Conservation (phyloP, 1,139 yeast genomes). For the Candida tetrigidarum region DNA sequence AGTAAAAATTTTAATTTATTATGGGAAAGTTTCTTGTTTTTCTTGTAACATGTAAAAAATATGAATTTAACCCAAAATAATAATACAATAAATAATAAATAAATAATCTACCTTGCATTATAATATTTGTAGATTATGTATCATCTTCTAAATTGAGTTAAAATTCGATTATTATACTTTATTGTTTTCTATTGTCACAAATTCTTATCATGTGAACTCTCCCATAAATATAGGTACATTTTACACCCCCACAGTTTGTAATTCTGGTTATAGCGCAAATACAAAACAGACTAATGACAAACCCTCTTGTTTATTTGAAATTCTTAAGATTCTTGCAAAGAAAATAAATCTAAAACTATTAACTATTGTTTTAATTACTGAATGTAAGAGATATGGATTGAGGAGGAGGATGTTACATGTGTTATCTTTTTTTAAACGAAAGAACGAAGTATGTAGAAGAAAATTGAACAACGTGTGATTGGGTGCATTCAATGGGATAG, state of each 20-base stretch:
- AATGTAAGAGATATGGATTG: too few species aligned
- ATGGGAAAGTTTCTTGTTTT: neutral
- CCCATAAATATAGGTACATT: neutral
- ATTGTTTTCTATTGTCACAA: neutral
- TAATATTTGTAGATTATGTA: constrained; percentile 2
- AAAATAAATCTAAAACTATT: too few species aligned
- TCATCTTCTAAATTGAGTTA: constrained; percentile 1
- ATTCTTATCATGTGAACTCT: constrained; percentile 2
- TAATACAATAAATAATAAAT: neutral
- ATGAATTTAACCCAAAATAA: too few species aligned
- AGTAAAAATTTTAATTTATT: neutral
- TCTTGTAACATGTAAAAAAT: neutral
- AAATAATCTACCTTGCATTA: neutral
- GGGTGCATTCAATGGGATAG: neutral
- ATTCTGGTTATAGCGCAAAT: too few species aligned
- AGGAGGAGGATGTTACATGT: neutral
- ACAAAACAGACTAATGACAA: neutral
- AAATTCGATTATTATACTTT: neutral
- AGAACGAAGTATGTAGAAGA: neutral
- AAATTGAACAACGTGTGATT: neutral
- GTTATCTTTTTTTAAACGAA: constrained; percentile 1
- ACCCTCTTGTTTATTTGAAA: neutral
- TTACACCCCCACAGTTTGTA: constrained; percentile 2
- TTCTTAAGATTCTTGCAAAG: neutral
- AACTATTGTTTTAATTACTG: too few species aligned